These are phyloP conservation scores for Knoxia roxburghii DNA, from an alignment of 257 asterid species.

Conservation along the genomic window DNA sequence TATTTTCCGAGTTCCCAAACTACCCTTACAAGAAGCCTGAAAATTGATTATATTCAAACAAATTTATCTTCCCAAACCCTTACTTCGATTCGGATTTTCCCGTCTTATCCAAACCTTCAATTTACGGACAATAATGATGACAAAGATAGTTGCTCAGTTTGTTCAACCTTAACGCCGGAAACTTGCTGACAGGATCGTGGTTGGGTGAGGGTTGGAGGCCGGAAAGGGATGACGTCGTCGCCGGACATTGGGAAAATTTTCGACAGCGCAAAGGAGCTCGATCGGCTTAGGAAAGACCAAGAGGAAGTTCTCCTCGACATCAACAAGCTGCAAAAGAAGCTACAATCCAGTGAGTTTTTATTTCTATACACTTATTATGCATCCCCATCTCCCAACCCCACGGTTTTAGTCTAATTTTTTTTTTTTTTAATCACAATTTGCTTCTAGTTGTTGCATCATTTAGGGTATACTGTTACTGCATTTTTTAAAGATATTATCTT, in stretches of 20 bases:
- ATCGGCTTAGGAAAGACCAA: conserved; percentile 82
- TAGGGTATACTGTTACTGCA: background rate
- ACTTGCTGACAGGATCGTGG: conserved; percentile 26
- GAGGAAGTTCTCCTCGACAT: conserved; percentile 73
- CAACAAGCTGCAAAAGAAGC: conserved; percentile 92
- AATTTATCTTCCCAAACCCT: conserved; percentile 9
- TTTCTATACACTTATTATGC: too few relatives aligned
- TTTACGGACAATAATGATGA: background rate
- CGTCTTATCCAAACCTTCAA: background rate
- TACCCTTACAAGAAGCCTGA: background rate
- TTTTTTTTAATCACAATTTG: background rate
- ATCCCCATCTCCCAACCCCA: too few relatives aligned
- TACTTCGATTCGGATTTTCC: conserved; percentile 4
- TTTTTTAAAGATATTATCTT: background rate
- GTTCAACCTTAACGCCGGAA: background rate
- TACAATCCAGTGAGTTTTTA: conserved; percentile 52
- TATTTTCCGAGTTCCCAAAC: background rate
- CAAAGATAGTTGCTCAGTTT: too few relatives aligned
- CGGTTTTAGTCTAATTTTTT: background rate
- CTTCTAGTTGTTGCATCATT: background rate
- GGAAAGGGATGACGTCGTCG: conserved; percentile 67
- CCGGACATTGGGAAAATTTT: conserved; percentile 65
- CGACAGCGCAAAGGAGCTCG: conserved; percentile 84
- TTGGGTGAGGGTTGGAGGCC: background rate
- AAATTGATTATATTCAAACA: background rate